Evolutionary conservation across 805 yeast genomes (phyloP).

Genomic region (Candida manassasensis): DNA sequence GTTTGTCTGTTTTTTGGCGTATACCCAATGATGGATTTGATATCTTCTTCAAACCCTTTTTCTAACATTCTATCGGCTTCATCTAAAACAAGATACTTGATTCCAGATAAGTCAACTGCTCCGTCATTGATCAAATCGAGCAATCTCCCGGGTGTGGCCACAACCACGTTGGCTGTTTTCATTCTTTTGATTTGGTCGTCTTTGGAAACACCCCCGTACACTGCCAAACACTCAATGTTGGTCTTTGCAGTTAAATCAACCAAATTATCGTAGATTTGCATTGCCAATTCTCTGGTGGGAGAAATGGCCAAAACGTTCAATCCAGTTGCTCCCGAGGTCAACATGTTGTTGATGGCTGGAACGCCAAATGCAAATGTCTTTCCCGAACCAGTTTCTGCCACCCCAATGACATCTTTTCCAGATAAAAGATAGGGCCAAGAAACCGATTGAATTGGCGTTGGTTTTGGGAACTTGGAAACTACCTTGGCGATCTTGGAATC

Average conservation of each 20-base stretch:
- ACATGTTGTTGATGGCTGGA: conserved; percentile 81
- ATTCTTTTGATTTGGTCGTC: conserved; percentile 79
- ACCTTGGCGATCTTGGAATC: conserved; percentile 54
- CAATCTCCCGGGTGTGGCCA: conserved; percentile 98
- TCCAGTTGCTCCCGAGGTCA: conserved; percentile 43
- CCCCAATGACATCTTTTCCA: conserved; percentile 87
- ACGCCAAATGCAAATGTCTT: conserved; percentile 97
- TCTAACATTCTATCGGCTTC: conserved; percentile 99
- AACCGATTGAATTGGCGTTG: conserved; percentile 93
- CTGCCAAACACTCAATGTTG: conserved; percentile 69
- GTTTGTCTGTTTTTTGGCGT: conserved; percentile 70
- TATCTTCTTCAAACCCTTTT: conserved; percentile 97
- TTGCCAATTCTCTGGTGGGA: conserved; percentile 96
- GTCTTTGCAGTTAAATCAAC: conserved; percentile 57
- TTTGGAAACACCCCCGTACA: conserved; percentile 97
- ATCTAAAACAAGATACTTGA: conserved; percentile 82
- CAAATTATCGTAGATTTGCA: conserved; percentile 86
- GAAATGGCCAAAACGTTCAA: conserved; percentile 80
- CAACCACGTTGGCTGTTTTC: conserved; percentile 67
- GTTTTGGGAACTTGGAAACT: conserved; percentile 72
- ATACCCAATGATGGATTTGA: conserved; percentile 70
- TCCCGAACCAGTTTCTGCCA: conserved; percentile 98
- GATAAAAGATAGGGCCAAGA: conserved; percentile 88
- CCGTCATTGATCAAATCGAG: conserved; percentile 89
- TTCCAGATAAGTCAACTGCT: conserved; percentile 59